Conservation (phyloP, 495 filamentous ascomycete species). For the Penicillium malachiteum region DNA sequence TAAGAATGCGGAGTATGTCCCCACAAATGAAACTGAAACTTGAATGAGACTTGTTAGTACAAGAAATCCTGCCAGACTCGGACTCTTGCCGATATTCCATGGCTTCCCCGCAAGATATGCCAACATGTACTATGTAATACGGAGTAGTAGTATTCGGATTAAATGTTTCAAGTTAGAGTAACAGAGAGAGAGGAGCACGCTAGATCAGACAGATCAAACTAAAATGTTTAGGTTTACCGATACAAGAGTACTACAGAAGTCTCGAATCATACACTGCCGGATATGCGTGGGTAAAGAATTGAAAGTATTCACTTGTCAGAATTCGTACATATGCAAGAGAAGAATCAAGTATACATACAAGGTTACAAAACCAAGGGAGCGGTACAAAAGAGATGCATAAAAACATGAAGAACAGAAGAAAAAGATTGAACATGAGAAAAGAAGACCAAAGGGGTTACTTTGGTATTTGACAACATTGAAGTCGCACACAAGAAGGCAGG, state of each 20-base stretch:
- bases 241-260: not conserved
- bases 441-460: not conserved
- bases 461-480: conserved; percentile 1
- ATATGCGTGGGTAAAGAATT: not conserved
- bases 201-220: not conserved
- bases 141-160: too few species aligned
- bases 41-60: too few species aligned
- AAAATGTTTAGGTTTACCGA: not conserved
- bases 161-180: too few species aligned
- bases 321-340: conserved; percentile 7
- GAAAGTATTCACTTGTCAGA: not conserved
- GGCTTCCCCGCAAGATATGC: too few species aligned
- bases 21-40: too few species aligned
- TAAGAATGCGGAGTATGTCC: too few species aligned
- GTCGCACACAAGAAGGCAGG: conserved; percentile 2
- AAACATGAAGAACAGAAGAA: conserved; percentile 2
- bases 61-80: too few species aligned
- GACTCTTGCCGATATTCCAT: too few species aligned
- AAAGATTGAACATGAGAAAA: not conserved
- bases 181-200: too few species aligned
- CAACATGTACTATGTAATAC: too few species aligned
- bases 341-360: conserved; percentile 11
- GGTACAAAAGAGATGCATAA: conserved; percentile 3
- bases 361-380: not conserved
- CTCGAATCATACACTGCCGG: too few species aligned